A percentile compares a stretch with the other conserved stretches of the same genome.
Evolutionary conservation across 176 grass and related monocot species (phyloP).

Genomic region (Oryza brachyantha): DNA sequence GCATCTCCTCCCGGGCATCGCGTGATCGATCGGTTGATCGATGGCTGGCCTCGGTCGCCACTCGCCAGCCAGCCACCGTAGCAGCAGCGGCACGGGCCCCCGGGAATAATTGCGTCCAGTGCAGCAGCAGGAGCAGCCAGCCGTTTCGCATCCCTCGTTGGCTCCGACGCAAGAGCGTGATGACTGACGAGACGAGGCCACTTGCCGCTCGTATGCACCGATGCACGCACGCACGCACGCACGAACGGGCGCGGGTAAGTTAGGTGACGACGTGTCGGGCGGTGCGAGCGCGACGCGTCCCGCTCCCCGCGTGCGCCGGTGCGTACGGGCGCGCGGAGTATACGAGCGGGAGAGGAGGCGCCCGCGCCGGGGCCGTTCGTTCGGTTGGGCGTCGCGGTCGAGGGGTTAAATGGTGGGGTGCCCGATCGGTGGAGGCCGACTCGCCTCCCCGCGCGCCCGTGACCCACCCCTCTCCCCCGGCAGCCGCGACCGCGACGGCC

Average conservation of each 20-base stretch:
- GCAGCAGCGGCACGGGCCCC: neutral
- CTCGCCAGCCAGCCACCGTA: neutral
- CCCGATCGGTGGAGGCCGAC: neutral
- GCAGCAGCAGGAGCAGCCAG: neutral
- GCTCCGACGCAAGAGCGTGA: neutral
- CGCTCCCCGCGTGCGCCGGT: neutral
- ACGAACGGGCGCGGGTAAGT: too few relatives aligned
- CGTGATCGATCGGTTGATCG: neutral
- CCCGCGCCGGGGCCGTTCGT: neutral
- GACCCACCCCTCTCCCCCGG: neutral
- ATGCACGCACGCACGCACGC: too few relatives aligned
- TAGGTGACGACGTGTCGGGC: neutral
- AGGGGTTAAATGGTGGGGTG: neutral
- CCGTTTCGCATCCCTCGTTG: neutral
- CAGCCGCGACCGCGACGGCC: neutral
- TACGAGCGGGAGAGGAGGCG: too few relatives aligned
- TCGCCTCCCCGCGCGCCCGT: neutral
- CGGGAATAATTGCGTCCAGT: neutral
- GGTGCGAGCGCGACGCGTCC: too few relatives aligned
- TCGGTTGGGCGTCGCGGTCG: slow-evolving; percentile 39
- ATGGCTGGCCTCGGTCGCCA: too few relatives aligned
- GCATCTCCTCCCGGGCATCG: neutral
- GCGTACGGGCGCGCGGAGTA: too few relatives aligned
- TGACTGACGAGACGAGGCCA: neutral
- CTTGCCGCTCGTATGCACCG: too few relatives aligned